Evolutionary conservation across 1,284 basidiomycete genomes (phyloP).

Genomic region (Singerocomus rubriflavus): DNA sequence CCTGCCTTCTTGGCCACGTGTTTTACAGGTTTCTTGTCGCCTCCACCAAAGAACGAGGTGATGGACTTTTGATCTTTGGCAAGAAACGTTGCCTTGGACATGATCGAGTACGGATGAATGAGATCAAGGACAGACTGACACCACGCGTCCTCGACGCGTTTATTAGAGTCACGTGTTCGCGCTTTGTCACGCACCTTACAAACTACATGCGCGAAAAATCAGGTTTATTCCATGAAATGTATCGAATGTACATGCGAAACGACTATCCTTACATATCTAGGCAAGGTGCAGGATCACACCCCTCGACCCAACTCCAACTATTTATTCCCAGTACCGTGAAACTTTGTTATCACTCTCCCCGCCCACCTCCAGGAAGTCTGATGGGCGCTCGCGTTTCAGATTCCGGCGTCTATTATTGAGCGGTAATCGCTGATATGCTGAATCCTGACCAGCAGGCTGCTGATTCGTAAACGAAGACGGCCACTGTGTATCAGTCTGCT

Average conservation of each 20-base stretch:
- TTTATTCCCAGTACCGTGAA: conserved; percentile 72
- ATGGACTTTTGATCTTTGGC: conserved; percentile 52
- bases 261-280: conserved; percentile 6
- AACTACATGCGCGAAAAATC: not conserved
- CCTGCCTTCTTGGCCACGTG: conserved; percentile 25
- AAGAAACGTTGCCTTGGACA: conserved; percentile 46
- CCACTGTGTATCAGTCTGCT: conserved; percentile 38
- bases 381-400: conserved; percentile 75
- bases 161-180: conserved; percentile 30
- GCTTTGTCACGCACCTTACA: conserved; percentile 24
- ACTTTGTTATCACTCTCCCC: conserved; percentile 59
- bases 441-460: conserved; percentile 64
- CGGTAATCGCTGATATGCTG: conserved; percentile 79
- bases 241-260: conserved; percentile 15
- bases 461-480: conserved; percentile 57
- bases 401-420: conserved; percentile 73
- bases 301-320: not conserved
- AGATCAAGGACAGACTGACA: not conserved
- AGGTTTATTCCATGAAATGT: conserved; percentile 14
- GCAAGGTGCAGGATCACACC: not conserved
- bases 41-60: conserved; percentile 48
- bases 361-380: conserved; percentile 76
- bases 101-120: conserved; percentile 25
- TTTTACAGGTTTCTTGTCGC: conserved; percentile 24
- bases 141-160: conserved; percentile 17